phyloP scores from a whole-genome alignment of 306 rosid genomes.

The Glycyrrhiza uralensis region DNA sequence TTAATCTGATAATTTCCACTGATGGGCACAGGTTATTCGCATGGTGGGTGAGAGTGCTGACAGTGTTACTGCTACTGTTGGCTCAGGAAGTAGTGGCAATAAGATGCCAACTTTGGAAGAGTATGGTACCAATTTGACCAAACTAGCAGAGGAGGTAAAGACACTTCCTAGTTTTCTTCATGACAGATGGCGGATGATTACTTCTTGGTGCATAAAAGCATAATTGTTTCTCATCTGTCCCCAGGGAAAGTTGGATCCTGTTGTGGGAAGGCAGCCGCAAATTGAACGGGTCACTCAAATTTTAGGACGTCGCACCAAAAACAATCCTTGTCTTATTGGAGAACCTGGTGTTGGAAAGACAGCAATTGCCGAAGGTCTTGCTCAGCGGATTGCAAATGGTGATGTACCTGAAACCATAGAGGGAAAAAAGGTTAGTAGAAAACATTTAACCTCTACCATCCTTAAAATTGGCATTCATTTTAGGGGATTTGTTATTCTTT shows the following conservation, averaged over 20 bases:
- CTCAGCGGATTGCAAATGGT: conserved; percentile 89
- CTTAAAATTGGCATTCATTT: not conserved
- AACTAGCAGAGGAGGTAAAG: conserved; percentile 91
- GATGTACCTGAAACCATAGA: conserved; percentile 99
- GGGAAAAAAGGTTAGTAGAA: conserved; percentile 80
- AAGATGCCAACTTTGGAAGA: conserved; percentile 99
- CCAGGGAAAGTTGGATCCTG: conserved; percentile 97
- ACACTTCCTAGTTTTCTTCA: not conserved
- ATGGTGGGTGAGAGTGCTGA: conserved; percentile 99
- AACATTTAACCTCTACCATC: not conserved
- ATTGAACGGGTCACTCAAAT: conserved; percentile 97
- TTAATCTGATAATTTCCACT: not conserved
- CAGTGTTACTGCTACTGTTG: conserved; percentile 85
- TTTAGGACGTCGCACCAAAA: conserved; percentile 91
- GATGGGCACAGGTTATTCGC: conserved; percentile 77
- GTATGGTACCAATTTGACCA: conserved; percentile 94
- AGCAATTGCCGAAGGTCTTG: conserved; percentile 99
- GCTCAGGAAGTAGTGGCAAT: conserved; percentile 79
- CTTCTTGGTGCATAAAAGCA: not conserved
- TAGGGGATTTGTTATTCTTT: not conserved
- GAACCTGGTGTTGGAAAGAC: conserved; percentile 99
- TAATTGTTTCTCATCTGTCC: not conserved
- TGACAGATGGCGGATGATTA: conserved; percentile 13
- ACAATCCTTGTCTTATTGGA: conserved; percentile 96
- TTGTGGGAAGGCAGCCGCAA: conserved; percentile 94